Evolutionary conservation across 1,284 basidiomycete genomes (phyloP).

Genomic region (Moniliophthora roreri): DNA sequence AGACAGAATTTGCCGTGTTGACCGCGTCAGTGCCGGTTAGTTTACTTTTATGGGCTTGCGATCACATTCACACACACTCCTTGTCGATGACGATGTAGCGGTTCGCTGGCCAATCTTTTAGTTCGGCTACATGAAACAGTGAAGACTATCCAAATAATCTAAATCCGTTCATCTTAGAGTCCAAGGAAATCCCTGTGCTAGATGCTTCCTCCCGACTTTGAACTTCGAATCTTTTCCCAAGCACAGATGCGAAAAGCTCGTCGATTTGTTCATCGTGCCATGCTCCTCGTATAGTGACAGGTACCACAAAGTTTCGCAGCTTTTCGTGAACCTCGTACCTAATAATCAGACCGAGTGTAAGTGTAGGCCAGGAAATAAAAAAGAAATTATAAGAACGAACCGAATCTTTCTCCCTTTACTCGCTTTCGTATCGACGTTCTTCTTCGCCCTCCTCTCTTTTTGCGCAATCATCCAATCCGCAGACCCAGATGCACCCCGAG

Average conservation of each 20-base stretch:
- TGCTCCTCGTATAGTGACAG: slow-evolving; percentile 60
- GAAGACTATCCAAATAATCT: slow-evolving; percentile 54
- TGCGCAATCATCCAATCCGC: slow-evolving; percentile 69
- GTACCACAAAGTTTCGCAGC: slow-evolving; percentile 92
- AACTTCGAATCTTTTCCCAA: slow-evolving; percentile 67
- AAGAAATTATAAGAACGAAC: slow-evolving; percentile 36
- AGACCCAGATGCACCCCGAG: slow-evolving; percentile 42
- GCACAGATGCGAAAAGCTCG: slow-evolving; percentile 83
- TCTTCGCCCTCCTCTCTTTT: slow-evolving; percentile 71
- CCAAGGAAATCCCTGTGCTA: slow-evolving; percentile 17
- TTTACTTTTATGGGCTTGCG: too few species aligned
- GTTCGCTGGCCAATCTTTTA: not conserved
- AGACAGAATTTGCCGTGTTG: not conserved
- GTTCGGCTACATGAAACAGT: not conserved
- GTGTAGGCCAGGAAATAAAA: not conserved
- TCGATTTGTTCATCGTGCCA: slow-evolving; percentile 96
- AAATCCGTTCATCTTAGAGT: slow-evolving; percentile 38
- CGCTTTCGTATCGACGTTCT: slow-evolving; percentile 89
- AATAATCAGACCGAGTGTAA: slow-evolving; percentile 1
- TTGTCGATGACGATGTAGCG: too few species aligned
- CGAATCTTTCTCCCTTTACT: slow-evolving; percentile 88
- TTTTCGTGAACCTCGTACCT: slow-evolving; percentile 94
- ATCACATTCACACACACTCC: slow-evolving; percentile 4
- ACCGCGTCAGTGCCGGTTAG: too few species aligned
- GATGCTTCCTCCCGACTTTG: slow-evolving; percentile 21